These are phyloP conservation scores for Aspergillus ochraceus DNA, from an alignment of 2,329 filamentous ascomycete genomes.

Conservation along the genomic window DNA sequence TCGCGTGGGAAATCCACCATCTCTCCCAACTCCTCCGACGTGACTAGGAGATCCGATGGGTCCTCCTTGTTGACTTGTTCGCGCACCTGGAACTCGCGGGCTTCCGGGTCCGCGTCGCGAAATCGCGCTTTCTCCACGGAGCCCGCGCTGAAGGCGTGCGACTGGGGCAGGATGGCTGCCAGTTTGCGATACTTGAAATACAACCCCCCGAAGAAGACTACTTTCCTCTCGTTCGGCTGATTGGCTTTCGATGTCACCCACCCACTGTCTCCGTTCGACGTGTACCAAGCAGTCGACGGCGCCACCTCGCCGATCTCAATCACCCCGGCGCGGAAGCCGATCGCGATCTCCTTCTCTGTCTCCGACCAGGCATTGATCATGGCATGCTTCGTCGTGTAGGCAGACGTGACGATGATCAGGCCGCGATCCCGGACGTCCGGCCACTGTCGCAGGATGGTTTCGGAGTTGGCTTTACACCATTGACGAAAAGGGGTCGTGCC, in stretches of 20 bases:
- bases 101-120: background rate
- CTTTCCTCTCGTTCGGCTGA: background rate
- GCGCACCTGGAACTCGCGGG: conserved; percentile 1
- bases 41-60: background rate
- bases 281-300: conserved; percentile 5
- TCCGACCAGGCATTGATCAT: conserved; percentile 8
- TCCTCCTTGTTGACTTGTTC: background rate
- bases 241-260: background rate
- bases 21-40: conserved; percentile 4
- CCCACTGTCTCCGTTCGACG: conserved; percentile 1
- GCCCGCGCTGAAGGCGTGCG: conserved; percentile 3
- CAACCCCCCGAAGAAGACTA: conserved; percentile 5
- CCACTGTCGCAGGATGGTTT: background rate
- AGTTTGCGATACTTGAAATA: conserved; percentile 4
- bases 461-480: conserved; percentile 6
- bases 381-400: background rate
- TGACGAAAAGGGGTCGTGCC: conserved; percentile 2
- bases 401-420: conserved; percentile 4
- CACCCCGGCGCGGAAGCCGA: conserved; percentile 1
- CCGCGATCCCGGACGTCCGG: conserved; percentile 6
- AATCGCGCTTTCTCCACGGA: conserved; percentile 5
- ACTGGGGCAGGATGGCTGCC: conserved; percentile 1
- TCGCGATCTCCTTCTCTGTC: background rate
- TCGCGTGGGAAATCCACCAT: background rate
- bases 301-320: conserved; percentile 5